Base-by-base conservation (phyloP, 192 early-diverging fungal genomes). In the Umbelopsis vinacea region DNA sequence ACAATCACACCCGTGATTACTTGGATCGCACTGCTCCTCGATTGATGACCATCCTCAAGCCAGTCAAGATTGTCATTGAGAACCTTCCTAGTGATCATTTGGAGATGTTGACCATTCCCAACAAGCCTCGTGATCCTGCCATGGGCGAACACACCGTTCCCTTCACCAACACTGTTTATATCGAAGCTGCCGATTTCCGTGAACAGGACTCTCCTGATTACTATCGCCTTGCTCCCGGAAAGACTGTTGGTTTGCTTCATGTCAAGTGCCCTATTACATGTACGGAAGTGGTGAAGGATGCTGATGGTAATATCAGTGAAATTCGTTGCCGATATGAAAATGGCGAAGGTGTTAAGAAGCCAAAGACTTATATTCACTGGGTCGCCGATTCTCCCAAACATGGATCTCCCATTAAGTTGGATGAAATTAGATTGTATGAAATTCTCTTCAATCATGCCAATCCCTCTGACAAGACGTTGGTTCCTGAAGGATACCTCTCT, bases 351-450 rank as follows among this genome's bases (percentile, higher is more conserved):
- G 85, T 86, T 75, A 86, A 80, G 73, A 94, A 94, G 83, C 95
- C 98, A 67, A 99, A 97, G 88, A 92, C 98, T 3, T 99, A 92
- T 82, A 98, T 99, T 84, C 98, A 99, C 79, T 99, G 98, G 98
- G 86, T 99, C 26, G 94, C 93, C 46, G 90, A 97, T 70, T 93
- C 92, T 24, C 84, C 88, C 38, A 87, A 89, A 72, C 92, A 91
- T 75, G 84, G 87, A 29, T 96, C 94, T 9, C 96, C 98, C 19
- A 90, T 97, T 19, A 79, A 82, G 29, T 74, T 98, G 48, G 83
- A 88, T 71, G 93, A 99, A 81, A 84, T 96, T 17, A 88, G 94
- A 52, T 77, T 94, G 40, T 98, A 96, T 85, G 85, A 89, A 23
- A 88, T 88, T 60, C 86, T 99, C 22, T 99, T 99, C 86, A 80